Conservation (phyloP, 2,329 filamentous ascomycete genomes). For the Teratosphaeria pseudoeucalypti region DNA sequence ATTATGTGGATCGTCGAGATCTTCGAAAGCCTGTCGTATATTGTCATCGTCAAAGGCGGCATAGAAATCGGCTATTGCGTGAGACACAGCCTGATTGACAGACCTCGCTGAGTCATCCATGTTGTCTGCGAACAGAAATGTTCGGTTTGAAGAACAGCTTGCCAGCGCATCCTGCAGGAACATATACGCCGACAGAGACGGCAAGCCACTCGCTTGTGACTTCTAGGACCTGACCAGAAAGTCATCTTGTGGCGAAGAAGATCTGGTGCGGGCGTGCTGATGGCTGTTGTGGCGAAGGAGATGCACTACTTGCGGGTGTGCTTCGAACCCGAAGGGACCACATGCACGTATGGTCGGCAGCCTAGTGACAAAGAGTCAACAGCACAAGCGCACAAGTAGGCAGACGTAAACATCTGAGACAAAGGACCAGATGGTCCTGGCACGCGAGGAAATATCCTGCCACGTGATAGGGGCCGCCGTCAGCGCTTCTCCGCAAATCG, state of each 20-base stretch:
- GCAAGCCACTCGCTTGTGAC: not conserved
- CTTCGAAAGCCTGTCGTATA: slow-evolving; percentile 29
- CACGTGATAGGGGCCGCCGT: not conserved
- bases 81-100: slow-evolving; percentile 4
- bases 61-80: slow-evolving; percentile 12
- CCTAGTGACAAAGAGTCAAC: not conserved
- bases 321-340: not conserved
- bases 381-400: not conserved
- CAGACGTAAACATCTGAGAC: not conserved
- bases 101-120: slow-evolving; percentile 1
- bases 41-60: slow-evolving; percentile 7
- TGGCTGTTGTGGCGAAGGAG: not conserved
- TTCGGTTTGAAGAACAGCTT: not conserved
- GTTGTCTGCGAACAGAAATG: not conserved
- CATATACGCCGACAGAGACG: not conserved
- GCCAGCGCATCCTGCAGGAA: not conserved
- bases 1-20: slow-evolving; percentile 44
- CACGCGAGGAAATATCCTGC: not conserved
- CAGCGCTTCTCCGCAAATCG: not conserved
- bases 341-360: not conserved
- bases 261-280: not conserved
- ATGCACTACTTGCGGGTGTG: not conserved
- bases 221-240: not conserved
- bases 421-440: not conserved
- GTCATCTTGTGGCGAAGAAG: not conserved